Base-by-base conservation (phyloP, 305 asterid genomes). In the Fraxinus xanthoxyloides region DNA sequence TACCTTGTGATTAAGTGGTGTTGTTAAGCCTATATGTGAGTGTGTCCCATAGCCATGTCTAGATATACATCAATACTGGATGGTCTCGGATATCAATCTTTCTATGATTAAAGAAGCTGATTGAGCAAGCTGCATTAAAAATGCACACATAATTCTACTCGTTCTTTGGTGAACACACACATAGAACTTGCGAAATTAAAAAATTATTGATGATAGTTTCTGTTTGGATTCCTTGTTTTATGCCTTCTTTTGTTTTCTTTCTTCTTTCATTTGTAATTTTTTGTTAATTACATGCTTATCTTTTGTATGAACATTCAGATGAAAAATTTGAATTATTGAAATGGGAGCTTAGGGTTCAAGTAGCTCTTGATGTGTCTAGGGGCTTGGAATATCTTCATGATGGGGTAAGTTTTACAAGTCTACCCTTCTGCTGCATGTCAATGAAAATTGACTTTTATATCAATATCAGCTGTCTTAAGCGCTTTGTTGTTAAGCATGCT, bases 301-400 rank as follows among this genome's bases (percentile, higher is more conserved):
- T 73, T 61, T 36, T 30, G 9, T 79, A 19, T 34, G 35, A 15
- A 36, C 65, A 54, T 83, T 75, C 83, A 94, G 98, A 81, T 88
- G 97, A 87, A 80, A 87, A 85, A 74, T 80, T 87, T 72, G 92
- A 89, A 85, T 87, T 92, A 2, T 83, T 94, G 85, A 83, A 81
- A 83, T 93, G 98, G 97, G 91, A 89, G 23, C 84, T 92, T 83
- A 87, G 97, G 85, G 88, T 93, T 82, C 95, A 90, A 86, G 90
- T 93, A 86, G 97, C 97, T 77, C 94, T 94, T 48, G 98, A 94
- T 79, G 97, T 94, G 77, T 97, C 98, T 23, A 86, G 98, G 89
- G 98, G 98, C 77, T 86, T 93, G 89, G 98, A 94, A 84, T 94
- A 94, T 91, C 97, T 94, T 85, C 98, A 92, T 79, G 97, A 94